Evolutionary conservation across 495 filamentous ascomycete genomes (phyloP).

Genomic region (Aspergillus bertholletiae): DNA sequence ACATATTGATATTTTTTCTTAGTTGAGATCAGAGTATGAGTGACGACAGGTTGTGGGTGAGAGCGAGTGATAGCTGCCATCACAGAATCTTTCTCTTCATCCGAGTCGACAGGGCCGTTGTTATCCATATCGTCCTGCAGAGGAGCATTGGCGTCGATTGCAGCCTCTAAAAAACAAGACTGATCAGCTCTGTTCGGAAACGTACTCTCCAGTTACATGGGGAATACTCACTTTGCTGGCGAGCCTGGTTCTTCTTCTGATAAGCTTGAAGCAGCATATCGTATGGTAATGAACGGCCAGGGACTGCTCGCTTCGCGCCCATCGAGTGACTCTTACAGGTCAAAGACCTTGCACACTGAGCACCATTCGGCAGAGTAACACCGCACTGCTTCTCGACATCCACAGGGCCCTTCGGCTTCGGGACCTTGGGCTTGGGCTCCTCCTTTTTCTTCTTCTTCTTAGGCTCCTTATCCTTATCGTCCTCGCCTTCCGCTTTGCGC

Average conservation of each 20-base stretch:
- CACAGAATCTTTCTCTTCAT: constrained; percentile 86
- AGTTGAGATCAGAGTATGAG: constrained; percentile 63
- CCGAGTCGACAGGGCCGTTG: constrained; percentile 76
- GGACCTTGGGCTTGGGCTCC: constrained; percentile 75
- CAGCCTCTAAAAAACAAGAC: constrained; percentile 59
- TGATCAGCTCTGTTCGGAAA: constrained; percentile 11
- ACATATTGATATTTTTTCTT: constrained; percentile 74
- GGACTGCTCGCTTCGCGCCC: constrained; percentile 90
- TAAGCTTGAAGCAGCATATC: constrained; percentile 91
- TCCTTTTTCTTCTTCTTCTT: constrained; percentile 97
- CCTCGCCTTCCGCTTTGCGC: constrained; percentile 81
- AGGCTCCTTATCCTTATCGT: constrained; percentile 62
- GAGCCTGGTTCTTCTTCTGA: constrained; percentile 98
- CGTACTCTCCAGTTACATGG: background rate
- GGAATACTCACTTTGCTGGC: constrained; percentile 76
- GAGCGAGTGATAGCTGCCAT: constrained; percentile 78
- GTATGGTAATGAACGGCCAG: constrained; percentile 87
- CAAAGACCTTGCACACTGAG: constrained; percentile 83
- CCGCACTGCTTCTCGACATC: constrained; percentile 98
- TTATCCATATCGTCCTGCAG: constrained; percentile 78
- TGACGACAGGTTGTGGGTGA: constrained; percentile 68
- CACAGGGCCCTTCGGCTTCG: constrained; percentile 91
- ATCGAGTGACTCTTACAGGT: constrained; percentile 97
- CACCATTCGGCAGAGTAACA: constrained; percentile 78
- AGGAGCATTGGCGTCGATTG: constrained; percentile 91